These are phyloP conservation scores for Chenopodium suecicum DNA, from an alignment of 148 eudicot genomes.

Conservation along the genomic window DNA sequence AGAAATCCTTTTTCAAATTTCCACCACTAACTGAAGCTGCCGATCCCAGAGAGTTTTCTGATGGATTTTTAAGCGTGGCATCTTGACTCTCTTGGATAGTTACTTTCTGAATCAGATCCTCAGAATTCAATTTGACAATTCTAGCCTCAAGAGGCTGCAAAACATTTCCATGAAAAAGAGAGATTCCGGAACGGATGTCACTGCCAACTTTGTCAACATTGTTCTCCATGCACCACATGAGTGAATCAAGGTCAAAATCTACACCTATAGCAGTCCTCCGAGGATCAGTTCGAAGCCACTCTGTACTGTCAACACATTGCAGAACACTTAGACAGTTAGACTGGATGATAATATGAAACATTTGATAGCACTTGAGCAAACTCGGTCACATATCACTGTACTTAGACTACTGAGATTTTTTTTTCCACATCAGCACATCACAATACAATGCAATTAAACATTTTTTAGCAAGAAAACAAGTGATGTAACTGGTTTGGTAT, in stretches of 20 bases:
- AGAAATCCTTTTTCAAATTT: conserved; percentile 35
- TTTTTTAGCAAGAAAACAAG: neutral
- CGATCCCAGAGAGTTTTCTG: conserved; percentile 25
- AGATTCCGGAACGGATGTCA: conserved; percentile 65
- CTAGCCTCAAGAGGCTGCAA: conserved; percentile 68
- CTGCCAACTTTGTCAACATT: conserved; percentile 65
- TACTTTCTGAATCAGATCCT: conserved; percentile 40
- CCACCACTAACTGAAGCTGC: conserved; percentile 19
- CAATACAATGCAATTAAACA: neutral
- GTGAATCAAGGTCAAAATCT: conserved; percentile 90
- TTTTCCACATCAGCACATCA: neutral
- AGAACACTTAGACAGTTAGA: conserved; percentile 16
- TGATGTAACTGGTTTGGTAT: neutral
- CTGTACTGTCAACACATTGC: conserved; percentile 55
- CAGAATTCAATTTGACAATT: conserved; percentile 48
- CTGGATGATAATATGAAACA: neutral
- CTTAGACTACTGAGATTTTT: neutral
- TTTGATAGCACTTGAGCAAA: conserved; percentile 1
- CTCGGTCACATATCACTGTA: neutral
- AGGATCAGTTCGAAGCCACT: conserved; percentile 84
- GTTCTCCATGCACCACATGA: conserved; percentile 83
- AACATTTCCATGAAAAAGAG: conserved; percentile 89
- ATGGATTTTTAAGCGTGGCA: conserved; percentile 21
- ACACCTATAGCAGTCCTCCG: conserved; percentile 87
- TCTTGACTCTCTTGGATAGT: conserved; percentile 34